Percentiles rank a stretch among this genome's conserved stretches.
phyloP scores from a whole-genome alignment of 2,329 filamentous ascomycete species.

The Pseudogymnoascus sp. region DNA sequence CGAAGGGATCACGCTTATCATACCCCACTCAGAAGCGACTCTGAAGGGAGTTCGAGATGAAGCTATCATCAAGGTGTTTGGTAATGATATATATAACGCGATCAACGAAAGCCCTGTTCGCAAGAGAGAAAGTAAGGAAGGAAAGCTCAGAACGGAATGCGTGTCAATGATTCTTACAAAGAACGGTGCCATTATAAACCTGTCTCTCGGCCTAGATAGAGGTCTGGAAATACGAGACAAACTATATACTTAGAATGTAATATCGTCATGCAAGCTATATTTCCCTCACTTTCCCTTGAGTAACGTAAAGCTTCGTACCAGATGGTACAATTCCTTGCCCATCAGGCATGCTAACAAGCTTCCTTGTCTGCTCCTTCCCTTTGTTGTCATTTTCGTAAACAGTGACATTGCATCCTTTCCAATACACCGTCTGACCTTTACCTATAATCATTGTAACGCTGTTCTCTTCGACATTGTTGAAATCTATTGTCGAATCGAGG shows the following conservation, averaged over 20 bases:
- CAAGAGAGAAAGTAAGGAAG: conserved; percentile 5
- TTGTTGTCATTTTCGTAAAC: conserved; percentile 14
- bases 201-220: not conserved
- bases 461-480: too few species aligned
- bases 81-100: conserved; percentile 9
- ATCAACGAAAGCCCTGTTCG: not conserved
- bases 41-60: conserved; percentile 10
- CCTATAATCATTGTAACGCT: too few species aligned
- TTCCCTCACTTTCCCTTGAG: conserved; percentile 8
- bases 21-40: conserved; percentile 9
- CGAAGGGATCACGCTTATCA: conserved; percentile 6
- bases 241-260: conserved; percentile 6
- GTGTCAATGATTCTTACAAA: conserved; percentile 12
- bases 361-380: conserved; percentile 12
- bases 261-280: conserved; percentile 3
- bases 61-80: conserved; percentile 12
- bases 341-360: conserved; percentile 2
- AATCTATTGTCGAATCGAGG: too few species aligned
- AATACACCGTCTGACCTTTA: conserved; percentile 14
- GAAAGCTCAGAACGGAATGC: conserved; percentile 7
- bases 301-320: too few species aligned
- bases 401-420: conserved; percentile 15
- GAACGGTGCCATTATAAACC: not conserved
- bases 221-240: not conserved
- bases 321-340: too few species aligned